Percentiles rank a stretch among this genome's conserved stretches.
Evolutionary conservation across 179 eudicot species (phyloP).

Genomic region (Silene noctiflora): DNA sequence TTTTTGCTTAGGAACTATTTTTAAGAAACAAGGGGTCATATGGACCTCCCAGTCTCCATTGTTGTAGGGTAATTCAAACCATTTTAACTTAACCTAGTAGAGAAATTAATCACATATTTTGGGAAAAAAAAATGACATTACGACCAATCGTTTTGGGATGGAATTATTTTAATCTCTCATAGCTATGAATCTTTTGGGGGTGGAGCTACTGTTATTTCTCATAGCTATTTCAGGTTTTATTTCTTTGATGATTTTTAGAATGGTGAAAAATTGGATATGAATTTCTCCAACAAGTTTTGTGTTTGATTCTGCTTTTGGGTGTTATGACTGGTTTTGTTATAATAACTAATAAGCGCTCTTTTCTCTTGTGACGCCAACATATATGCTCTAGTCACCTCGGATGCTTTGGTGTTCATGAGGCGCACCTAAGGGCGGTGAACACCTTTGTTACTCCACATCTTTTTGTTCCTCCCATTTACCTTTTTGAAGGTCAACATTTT

Average conservation of each 20-base stretch:
- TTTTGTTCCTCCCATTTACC: too few species aligned
- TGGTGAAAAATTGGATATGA: neutral
- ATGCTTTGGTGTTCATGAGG: neutral
- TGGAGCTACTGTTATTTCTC: neutral
- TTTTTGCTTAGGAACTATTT: too few species aligned
- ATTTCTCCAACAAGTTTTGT: neutral
- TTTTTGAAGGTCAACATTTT: too few species aligned
- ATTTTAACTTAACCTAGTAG: too few species aligned
- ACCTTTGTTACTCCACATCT: neutral
- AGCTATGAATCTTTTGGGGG: neutral
- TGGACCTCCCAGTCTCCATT: too few species aligned
- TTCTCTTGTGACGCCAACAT: neutral
- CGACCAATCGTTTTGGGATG: neutral
- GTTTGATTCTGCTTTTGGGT: neutral
- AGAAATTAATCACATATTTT: neutral
- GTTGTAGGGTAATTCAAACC: too few species aligned
- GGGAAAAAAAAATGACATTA: neutral
- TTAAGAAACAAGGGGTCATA: too few species aligned
- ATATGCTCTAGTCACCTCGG: neutral
- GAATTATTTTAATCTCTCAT: too few species aligned
- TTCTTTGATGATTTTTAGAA: too few species aligned
- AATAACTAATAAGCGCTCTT: neutral
- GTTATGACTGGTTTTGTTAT: neutral
- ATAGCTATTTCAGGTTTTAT: neutral
- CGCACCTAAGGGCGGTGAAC: neutral